Evolutionary conservation across 306 rosid species (phyloP).

Genomic region (Bauhinia variegata): DNA sequence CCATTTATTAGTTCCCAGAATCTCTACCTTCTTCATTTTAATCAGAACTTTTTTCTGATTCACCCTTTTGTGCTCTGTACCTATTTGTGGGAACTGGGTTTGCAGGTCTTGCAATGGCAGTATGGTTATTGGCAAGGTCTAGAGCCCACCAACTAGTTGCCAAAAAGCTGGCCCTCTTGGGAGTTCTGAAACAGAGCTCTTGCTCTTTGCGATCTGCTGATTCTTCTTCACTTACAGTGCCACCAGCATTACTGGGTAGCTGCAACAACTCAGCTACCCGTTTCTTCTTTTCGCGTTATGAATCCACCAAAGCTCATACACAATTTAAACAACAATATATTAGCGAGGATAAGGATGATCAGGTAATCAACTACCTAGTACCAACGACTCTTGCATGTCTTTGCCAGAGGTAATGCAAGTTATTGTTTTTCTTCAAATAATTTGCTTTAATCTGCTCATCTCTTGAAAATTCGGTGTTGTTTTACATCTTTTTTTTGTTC

Average conservation of each 20-base stretch:
- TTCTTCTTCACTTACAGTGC: neutral
- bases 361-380: constrained; percentile 26
- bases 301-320: constrained; percentile 48
- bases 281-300: constrained; percentile 32
- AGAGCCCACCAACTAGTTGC: constrained; percentile 4
- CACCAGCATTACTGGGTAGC: neutral
- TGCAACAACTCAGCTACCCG: neutral
- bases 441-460: too few species aligned
- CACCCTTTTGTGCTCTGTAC: too few species aligned
- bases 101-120: constrained; percentile 38
- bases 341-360: constrained; percentile 21
- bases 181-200: neutral
- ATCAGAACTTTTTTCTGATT: neutral
- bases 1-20: too few species aligned
- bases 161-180: constrained; percentile 4
- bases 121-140: constrained; percentile 23
- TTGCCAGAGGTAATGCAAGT: too few species aligned
- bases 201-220: neutral
- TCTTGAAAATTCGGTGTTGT: too few species aligned
- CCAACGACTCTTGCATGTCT: too few species aligned
- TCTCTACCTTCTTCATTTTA: neutral
- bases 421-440: too few species aligned
- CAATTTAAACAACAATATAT: constrained; percentile 29
- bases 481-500: too few species aligned
- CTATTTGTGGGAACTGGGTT: too few species aligned